Base-by-base conservation (phyloP, 495 filamentous ascomycete species). In the Aspergillus funiculosus region DNA sequence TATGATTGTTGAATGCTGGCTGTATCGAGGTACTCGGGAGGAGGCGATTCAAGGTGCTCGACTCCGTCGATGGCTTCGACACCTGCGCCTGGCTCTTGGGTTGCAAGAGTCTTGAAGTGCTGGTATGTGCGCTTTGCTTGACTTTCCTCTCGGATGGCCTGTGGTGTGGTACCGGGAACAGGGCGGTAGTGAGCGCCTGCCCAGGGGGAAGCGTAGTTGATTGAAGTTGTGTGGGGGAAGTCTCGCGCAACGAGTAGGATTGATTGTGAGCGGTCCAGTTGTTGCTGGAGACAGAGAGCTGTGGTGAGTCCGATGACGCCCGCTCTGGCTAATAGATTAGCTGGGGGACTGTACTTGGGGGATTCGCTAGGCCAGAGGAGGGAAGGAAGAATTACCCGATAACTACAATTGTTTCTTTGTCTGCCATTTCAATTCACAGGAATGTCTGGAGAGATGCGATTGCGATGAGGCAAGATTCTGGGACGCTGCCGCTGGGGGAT, bases 181-280 rank as follows among this genome's bases (percentile, higher is more conserved):
- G 73, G 74, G 3, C 79, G 73, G 63, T 80, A 78, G 55, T 78
- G 79, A 5, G 76, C 80, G 45, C 80, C 80, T n/a, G 71, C 80
- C 80, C 79, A 83, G 6, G 77, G 73, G 4, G 79, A 81, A 41
- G 79, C 74, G 62, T 75, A 83, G 69, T 83, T 75, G 53, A 80
- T 68, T 27, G 79, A 75, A 11, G 60, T 67, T 40, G 61, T 55
- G 45, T 57, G 45, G 25, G 80, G 79, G 44, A 81, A 74, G 56
- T 82, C 75, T 26, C 68, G 66, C 41, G 79, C 77, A 10, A 81
- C 56, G 43, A 83, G 67, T 39, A 75, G 71, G 19, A 80, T 69
- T 41, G 52, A 52, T 58, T 71, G 62, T 1, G 48, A 57, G 19
- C 58, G 57, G 27, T 10, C 13, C 18, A 65, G 50, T n/a, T 63